These are phyloP conservation scores for Mucor ambiguus DNA, from an alignment of 371 early-diverging fungal genomes.

Conservation along the genomic window DNA sequence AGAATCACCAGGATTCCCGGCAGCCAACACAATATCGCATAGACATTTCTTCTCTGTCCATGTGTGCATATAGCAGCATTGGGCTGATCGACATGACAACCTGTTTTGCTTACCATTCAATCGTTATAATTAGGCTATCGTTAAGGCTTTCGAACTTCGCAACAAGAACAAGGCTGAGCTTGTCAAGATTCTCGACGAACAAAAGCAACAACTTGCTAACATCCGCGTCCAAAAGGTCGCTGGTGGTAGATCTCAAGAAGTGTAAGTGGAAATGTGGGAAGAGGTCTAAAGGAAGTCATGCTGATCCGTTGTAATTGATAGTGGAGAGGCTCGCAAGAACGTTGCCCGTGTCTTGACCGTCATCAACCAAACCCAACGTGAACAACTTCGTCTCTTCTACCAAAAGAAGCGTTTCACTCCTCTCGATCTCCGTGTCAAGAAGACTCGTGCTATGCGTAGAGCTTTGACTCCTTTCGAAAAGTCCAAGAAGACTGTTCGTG, in stretches of 20 bases:
- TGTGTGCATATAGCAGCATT: neutral
- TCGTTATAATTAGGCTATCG: conserved; percentile 56
- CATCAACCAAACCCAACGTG: conserved; percentile 89
- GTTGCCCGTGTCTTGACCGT: conserved; percentile 95
- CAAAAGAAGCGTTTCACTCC: conserved; percentile 91
- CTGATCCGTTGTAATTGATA: conserved; percentile 15
- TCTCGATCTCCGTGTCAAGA: conserved; percentile 94
- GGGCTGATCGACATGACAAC: neutral
- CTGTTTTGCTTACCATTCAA: neutral
- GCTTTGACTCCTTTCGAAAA: conserved; percentile 82
- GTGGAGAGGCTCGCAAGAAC: conserved; percentile 85
- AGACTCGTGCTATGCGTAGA: conserved; percentile 97
- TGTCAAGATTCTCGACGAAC: conserved; percentile 84
- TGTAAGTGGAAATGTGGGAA: conserved; percentile 57
- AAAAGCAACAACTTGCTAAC: conserved; percentile 90
- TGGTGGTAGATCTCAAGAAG: conserved; percentile 79
- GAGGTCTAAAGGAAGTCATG: too few relatives aligned
- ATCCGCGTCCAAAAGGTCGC: conserved; percentile 93
- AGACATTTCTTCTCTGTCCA: neutral
- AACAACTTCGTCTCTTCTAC: conserved; percentile 82
- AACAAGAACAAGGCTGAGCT: conserved; percentile 92
- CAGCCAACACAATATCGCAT: neutral
- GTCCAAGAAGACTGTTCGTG: conserved; percentile 72
- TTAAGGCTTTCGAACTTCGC: conserved; percentile 92
- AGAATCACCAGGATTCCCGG: neutral